phyloP scores from a whole-genome alignment of 1,139 yeast species.

The Blastobotrys proliferans region DNA sequence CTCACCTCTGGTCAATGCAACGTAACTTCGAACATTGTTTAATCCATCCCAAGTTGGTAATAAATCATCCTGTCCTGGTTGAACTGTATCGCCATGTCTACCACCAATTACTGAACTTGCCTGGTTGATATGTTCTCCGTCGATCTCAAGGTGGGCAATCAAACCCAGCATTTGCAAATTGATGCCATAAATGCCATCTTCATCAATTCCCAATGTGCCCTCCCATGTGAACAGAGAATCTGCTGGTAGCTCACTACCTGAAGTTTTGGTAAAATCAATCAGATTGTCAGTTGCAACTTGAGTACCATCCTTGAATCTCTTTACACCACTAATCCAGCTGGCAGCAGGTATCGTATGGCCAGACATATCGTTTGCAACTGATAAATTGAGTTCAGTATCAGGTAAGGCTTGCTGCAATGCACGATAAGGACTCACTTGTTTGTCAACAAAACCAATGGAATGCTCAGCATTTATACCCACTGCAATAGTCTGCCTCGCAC shows the following conservation, averaged over 20 bases:
- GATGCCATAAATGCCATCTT: background rate
- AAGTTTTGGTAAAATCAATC: background rate
- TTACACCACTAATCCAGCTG: background rate
- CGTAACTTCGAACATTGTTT: background rate
- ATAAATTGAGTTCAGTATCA: background rate
- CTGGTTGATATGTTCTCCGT: background rate
- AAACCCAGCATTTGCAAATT: background rate
- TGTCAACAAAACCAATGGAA: background rate
- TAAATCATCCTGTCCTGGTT: background rate
- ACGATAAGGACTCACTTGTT: background rate
- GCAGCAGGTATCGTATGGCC: background rate
- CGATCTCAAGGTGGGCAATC: background rate
- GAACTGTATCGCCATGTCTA: background rate
- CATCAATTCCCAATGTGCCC: background rate
- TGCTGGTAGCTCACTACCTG: background rate
- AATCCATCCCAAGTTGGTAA: background rate
- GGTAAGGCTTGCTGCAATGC: background rate
- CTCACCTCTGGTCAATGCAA: background rate
- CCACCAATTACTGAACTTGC: background rate
- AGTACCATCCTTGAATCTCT: background rate
- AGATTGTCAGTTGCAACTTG: background rate
- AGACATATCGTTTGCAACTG: background rate
- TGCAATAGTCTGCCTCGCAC: background rate
- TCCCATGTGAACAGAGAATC: background rate
- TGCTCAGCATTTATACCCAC: background rate